Conservation (phyloP, 768 basidiomycete genomes). For the Tulasnella sp. region DNA sequence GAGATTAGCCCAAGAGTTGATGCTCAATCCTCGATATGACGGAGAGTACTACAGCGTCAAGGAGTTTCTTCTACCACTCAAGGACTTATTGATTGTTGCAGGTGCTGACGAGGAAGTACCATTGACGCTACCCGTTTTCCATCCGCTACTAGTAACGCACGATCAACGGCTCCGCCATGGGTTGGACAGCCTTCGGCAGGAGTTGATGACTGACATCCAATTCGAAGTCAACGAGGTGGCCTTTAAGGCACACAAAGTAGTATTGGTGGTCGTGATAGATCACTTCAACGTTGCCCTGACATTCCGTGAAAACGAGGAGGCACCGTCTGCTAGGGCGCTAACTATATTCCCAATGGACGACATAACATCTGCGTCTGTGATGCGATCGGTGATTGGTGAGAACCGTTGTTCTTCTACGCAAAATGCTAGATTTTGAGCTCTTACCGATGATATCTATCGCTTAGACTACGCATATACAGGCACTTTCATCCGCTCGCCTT, state of each 20-base stretch:
- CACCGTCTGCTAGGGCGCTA: background rate
- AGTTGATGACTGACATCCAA: background rate
- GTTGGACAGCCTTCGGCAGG: background rate
- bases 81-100: background rate
- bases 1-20: background rate
- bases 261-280: background rate
- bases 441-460: background rate
- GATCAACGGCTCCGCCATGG: background rate
- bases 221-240: background rate
- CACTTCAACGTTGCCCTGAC: background rate
- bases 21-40: background rate
- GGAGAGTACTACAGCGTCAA: background rate
- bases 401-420: background rate
- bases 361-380: background rate
- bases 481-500: background rate
- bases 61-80: background rate
- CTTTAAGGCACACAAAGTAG: background rate
- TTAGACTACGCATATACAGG: constrained; percentile 3
- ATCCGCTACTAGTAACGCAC: background rate
- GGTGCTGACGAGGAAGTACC: background rate
- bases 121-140: background rate
- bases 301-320: background rate
- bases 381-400: background rate
- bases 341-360: background rate
- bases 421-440: background rate